Base-by-base conservation (phyloP, 345 rosid species). In the Pistacia integerrima region DNA sequence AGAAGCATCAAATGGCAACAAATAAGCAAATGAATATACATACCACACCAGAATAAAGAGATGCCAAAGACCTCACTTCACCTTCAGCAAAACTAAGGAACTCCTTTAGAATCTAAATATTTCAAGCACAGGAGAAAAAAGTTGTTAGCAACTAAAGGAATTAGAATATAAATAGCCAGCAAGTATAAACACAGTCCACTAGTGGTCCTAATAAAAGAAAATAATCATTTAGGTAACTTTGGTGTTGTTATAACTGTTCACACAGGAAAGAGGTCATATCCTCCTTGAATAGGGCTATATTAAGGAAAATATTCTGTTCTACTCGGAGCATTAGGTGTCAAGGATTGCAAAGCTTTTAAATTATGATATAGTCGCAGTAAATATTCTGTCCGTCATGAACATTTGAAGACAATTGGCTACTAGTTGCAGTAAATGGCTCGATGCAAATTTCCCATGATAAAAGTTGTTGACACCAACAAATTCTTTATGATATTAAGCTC, bases 31-130 rank as follows among this genome's bases (percentile, higher is more conserved):
- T 10, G 25, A 72, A 17, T 48, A 73, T 49, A 72, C 89, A 65
- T 88, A 91, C 97, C 90, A 90, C 96, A 70, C 80, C 84, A 51
- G 93, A 85, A 84, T 91, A 93, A 52, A 91, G 84, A 20, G 85
- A 87, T 75, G 94, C 87, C 86, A 93, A 79, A 30, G 90, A 86
- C 80, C 86, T 84, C 49, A 90, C 96, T 85, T 93, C 96, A 75
- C 85, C 88, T 80, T 93, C 94, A 77, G 96, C 94, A 82, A 77
- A 80, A 77, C 85, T 61, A 80, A 93, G 92, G 83, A 88, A 91
- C 80, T 88, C 93, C 88, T 90, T 93, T 75, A 91, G 80, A 77
- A 59, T 84, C 94, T 93, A 82, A 52, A 18, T 51, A 76, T 65
- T 83, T 83, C 75, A 81, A 81, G 65, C 18, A 35, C 46, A 82